These are phyloP conservation scores for Tetracladium marchalianum DNA, from an alignment of 495 filamentous ascomycete species.

Conservation along the genomic window DNA sequence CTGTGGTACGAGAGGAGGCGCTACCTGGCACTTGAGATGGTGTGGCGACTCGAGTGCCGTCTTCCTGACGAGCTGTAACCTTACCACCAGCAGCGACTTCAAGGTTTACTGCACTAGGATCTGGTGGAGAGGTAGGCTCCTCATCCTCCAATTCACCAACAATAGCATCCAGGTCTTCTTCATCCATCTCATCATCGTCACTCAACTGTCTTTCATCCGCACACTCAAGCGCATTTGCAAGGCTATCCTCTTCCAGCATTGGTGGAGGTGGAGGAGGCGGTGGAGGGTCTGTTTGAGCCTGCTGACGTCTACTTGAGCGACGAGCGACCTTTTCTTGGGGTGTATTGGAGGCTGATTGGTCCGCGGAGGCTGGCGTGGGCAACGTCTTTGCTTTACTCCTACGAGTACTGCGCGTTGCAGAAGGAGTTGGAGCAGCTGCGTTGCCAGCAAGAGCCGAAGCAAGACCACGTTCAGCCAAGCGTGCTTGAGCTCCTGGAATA, in stretches of 20 bases:
- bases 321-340: constrained; percentile 42
- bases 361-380: constrained; percentile 17
- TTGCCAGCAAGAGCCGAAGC: constrained; percentile 19
- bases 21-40: constrained; percentile 56
- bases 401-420: constrained; percentile 20
- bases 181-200: constrained; percentile 65
- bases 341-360: constrained; percentile 9
- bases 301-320: constrained; percentile 45
- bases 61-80: constrained; percentile 93
- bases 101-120: constrained; percentile 84
- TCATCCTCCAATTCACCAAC: constrained; percentile 87
- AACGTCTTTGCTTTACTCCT: constrained; percentile 37
- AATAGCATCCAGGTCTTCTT: constrained; percentile 73
- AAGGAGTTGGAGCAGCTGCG: constrained; percentile 22
- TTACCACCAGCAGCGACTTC: constrained; percentile 86
- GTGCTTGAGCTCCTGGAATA: constrained; percentile 25
- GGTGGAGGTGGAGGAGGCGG: constrained; percentile 40
- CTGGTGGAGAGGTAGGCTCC: constrained; percentile 58
- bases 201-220: constrained; percentile 81
- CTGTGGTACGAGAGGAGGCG: constrained; percentile 23
- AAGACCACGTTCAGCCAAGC: constrained; percentile 32
- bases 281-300: constrained; percentile 32
- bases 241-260: constrained; percentile 42
- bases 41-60: constrained; percentile 82
- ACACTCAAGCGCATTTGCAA: constrained; percentile 69